Evolutionary conservation across 2,329 filamentous ascomycete species (phyloP), one percentile per base, ranked within the genome.

Genomic region (Thielaviopsis musarum): DNA sequence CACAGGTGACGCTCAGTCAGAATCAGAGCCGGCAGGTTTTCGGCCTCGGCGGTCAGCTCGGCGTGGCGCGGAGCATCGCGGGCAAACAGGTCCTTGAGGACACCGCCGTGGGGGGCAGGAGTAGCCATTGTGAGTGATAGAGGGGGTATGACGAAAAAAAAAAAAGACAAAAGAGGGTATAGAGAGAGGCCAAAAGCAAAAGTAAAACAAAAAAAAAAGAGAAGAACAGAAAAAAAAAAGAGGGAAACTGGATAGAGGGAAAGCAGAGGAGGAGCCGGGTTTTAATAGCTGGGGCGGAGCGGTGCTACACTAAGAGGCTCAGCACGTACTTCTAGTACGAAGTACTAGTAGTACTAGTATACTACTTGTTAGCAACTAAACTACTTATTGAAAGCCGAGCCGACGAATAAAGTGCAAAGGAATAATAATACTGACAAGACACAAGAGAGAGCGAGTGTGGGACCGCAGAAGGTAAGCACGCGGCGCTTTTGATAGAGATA

Each of bases 41-140:
- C 91, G 51, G 91, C 87, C 76, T 98, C 93, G 54, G 80, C 81
- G 60, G 77, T 76, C 64, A 98, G 86, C 76, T 95, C 78, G 64
- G 78, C 78, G 65, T 93, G 85, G 69, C 87, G 84, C 66, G 88
- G 87, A 64, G 84, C 81, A 81, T 98, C 93, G 75, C 93, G 87
- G 65, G 90, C 91, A 67, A 97, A 81, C 71, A 98, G 83, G 79
- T 98, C 93, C 86, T 97, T 97, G 70, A 98, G 88, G 79, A 91
- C 79, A 70, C 93, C 93, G 75, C 91, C 91, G 70, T 93, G 87
- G 65, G 88, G 87, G 41, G 56, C 52, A 72, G 81, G 67, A 73
- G 84, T 84, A 68, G 82, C 81, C 82, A 85, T 85, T 77, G 68
- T 65, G 5, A 26, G 38, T 22, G 52, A 28, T 38, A 22, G 22